phyloP scores from a whole-genome alignment of 192 early-diverging fungal species.

The Coemansia sp. region DNA sequence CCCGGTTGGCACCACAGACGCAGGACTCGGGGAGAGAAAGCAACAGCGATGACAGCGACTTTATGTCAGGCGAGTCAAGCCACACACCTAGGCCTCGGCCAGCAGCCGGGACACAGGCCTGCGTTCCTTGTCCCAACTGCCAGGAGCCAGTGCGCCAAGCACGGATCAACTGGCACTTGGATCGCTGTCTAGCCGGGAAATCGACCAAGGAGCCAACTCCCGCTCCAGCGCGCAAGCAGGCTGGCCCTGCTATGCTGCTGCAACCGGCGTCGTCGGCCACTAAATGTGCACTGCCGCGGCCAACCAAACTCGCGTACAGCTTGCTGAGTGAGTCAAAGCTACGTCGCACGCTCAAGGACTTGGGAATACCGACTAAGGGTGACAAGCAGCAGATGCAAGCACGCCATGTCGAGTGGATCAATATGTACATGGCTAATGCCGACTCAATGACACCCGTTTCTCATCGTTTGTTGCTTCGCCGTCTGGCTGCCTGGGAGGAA shows the following conservation, averaged over 20 bases:
- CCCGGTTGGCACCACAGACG: background rate
- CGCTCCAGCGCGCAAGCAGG: slow-evolving; percentile 5
- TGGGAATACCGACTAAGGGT: slow-evolving; percentile 49
- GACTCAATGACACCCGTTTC: slow-evolving; percentile 40
- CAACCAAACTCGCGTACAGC: slow-evolving; percentile 54
- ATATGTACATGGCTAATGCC: slow-evolving; percentile 53
- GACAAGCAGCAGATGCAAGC: slow-evolving; percentile 50
- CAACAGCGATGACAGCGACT: slow-evolving; percentile 35
- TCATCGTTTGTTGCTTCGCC: slow-evolving; percentile 26
- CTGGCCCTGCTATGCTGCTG: slow-evolving; percentile 1
- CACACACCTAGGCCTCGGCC: background rate
- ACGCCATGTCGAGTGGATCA: slow-evolving; percentile 53
- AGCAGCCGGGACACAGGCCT: background rate
- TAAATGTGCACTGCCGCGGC: slow-evolving; percentile 28
- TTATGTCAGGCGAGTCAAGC: slow-evolving; percentile 6
- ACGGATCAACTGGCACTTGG: slow-evolving; percentile 50
- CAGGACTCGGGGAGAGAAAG: background rate
- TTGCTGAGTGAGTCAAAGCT: slow-evolving; percentile 50
- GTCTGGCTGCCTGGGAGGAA: slow-evolving; percentile 38
- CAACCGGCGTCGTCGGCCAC: background rate
- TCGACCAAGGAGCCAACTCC: slow-evolving; percentile 1
- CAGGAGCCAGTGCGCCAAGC: slow-evolving; percentile 17
- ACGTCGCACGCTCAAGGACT: slow-evolving; percentile 43
- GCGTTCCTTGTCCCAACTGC: slow-evolving; percentile 49
- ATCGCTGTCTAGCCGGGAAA: slow-evolving; percentile 37